Base-by-base conservation (phyloP, 2,329 filamentous ascomycete genomes). In the Arthrinium phaeospermum region DNA sequence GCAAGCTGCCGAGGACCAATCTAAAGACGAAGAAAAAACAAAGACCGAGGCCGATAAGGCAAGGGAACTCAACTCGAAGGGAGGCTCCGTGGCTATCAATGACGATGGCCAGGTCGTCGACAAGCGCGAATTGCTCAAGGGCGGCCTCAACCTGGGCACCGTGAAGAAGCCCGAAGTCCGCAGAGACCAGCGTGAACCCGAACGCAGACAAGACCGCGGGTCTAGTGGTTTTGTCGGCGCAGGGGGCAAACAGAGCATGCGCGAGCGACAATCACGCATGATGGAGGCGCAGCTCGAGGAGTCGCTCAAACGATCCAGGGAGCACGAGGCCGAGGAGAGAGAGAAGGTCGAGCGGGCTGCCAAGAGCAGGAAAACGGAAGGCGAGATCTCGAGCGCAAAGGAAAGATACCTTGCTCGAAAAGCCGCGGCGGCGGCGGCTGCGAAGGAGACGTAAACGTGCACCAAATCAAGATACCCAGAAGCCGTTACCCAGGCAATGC, bases 81-180 rank as follows among this genome's bases (percentile, higher is more conserved):
- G 85, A 74, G 91, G 83, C 0, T 84, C 85, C 4, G 88, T 96
- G 51, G 88, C 90, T 10, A 83, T 96, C 77, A 96, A 96, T 77
- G 94, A 96, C 74, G 94, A 96, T 51, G 94, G 94, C 0, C 90
- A 95, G 79, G 91, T 96, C 1, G 92, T 94, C 37, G 94, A 97
- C 80, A 96, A 95, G 85, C 87, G 93, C n/a, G 91, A 96, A 80
- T 85, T 96, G 12, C 87, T 97, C 8, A 88, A 85, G 67, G 92
- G 93, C 8, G 94, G 94, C 37, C 86, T 97, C 70, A 97, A 97
- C 77, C 83, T 96, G 24, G 87, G 88, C 69, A 85, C 88, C 0
- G 92, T 90, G 79, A 91, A 91, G 76, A 91, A 90, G 80, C 78
- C 80, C 13, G 83, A 87, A 71, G 80, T 81, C 22, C 75, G 80